Percentiles rank a stretch among this genome's conserved stretches.
These are phyloP conservation scores for Leishmania tarentolae DNA, from an alignment of 208 protist genomes.

Conservation along the genomic window DNA sequence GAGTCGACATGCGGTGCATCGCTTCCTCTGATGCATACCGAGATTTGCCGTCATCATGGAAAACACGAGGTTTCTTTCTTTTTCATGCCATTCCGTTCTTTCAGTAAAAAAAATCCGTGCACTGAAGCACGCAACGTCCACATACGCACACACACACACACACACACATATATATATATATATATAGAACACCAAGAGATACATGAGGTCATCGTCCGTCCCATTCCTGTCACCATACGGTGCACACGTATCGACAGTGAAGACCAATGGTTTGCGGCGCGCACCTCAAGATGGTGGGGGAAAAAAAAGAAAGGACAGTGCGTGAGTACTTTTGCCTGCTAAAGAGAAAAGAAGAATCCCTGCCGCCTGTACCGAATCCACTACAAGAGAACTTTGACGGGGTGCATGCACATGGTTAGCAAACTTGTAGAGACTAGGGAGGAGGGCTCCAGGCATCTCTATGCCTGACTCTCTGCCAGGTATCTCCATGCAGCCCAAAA, in stretches of 20 bases:
- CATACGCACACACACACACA: background rate
- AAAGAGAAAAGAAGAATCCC: background rate
- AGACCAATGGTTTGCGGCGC: background rate
- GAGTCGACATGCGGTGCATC: background rate
- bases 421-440: background rate
- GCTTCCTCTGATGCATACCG: background rate
- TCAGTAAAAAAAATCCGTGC: background rate
- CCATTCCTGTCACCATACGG: background rate
- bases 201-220: background rate
- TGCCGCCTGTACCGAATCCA: background rate
- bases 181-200: background rate
- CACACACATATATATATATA: too few relatives aligned
- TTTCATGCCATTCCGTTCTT: background rate
- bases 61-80: background rate
- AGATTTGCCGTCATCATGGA: background rate
- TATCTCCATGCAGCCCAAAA: conserved; percentile 39
- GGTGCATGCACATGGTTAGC: background rate
- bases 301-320: background rate
- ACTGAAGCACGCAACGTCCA: background rate
- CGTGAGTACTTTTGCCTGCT: background rate
- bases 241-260: background rate
- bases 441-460: background rate
- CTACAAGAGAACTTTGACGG: background rate
- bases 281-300: background rate
- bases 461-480: conserved; percentile 5